Evolutionary conservation across 1,139 yeast species (phyloP).

Genomic region (Magnusiomyces fungicola): DNA sequence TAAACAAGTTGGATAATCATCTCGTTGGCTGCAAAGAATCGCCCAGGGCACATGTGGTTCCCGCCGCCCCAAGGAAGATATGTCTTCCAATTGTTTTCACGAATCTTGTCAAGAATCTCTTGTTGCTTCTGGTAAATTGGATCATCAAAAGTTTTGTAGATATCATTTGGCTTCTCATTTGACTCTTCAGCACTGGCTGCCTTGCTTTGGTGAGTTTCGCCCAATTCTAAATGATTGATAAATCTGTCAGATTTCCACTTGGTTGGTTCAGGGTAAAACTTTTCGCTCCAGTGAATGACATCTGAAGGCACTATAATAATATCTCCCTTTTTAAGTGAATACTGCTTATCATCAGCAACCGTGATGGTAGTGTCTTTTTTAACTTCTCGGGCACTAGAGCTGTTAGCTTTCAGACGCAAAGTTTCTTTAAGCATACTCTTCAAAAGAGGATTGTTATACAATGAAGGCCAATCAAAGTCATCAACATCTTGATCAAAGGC

Average conservation of each 20-base stretch:
- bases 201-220: too few relatives aligned
- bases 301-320: slow-evolving; percentile 6
- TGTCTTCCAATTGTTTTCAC: slow-evolving; percentile 12
- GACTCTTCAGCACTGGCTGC: neutral
- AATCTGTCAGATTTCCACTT: slow-evolving; percentile 12
- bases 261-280: slow-evolving; percentile 10
- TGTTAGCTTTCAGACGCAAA: slow-evolving; percentile 14
- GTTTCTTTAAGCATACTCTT: slow-evolving; percentile 17
- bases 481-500: slow-evolving; percentile 12
- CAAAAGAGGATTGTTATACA: slow-evolving; percentile 12
- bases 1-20: slow-evolving; percentile 11
- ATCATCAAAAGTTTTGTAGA: too few relatives aligned
- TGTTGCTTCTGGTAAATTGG: too few relatives aligned
- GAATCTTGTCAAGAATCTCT: too few relatives aligned
- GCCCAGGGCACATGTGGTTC: slow-evolving; percentile 11
- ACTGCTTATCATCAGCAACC: slow-evolving; percentile 2
- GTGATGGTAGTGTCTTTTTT: slow-evolving; percentile 10
- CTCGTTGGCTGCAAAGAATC: slow-evolving; percentile 11
- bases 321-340: slow-evolving; percentile 11
- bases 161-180: too few relatives aligned
- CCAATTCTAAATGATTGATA: neutral
- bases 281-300: slow-evolving; percentile 13
- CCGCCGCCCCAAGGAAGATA: slow-evolving; percentile 14
- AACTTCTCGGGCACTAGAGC: slow-evolving; percentile 10
- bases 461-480: slow-evolving; percentile 15